Base-by-base conservation (phyloP, 192 early-diverging fungal genomes). In the Umbelopsis ramanniana region DNA sequence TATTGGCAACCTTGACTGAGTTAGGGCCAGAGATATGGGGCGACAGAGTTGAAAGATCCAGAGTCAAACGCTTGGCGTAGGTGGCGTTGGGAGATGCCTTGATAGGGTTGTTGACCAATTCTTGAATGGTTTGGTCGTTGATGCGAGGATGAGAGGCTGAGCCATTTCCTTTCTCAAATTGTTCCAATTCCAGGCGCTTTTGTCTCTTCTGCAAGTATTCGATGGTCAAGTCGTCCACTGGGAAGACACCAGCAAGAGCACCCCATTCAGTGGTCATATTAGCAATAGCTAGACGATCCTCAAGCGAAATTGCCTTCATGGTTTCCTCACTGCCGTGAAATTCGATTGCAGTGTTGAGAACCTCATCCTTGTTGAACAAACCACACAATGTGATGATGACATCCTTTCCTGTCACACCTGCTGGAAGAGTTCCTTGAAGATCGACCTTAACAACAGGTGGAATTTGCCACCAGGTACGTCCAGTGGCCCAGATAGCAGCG, bases 241-340 rank as follows among this genome's bases (percentile, higher is more conserved):
- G 93, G 79, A 99, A 99, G 9, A 99, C 87, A 45, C 97, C 97
- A 50, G 96, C 97, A 23, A 99, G 86, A 9, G 96, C 95, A 77
- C 97, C 97, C 97, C 97, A 99, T 80, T 99, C 97, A 38, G 97
- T 99, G 6, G 97, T 99, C 97, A 99, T 98, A 83, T 99, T 99
- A 74, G 96, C 90, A 72, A 99, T 95, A 52, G 97, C 95, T 68
- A 99, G 84, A 11, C 96, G 90, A 66, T 97, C 96, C 75, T 96
- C 95, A 12, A 99, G 85, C 0, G 87, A 83, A 68, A 99, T 78
- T 15, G 76, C 73, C 26, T 75, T 72, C 12, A 93, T 83, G 38
- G 85, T 86, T 48, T 86, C 82, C 23, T 87, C 89, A 26, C 76
- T 81, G 52, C 96, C 96, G 47, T 87, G 87, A 77, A 99, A 99